Conservation (phyloP, 78 protist genomes). For the Ministeria vibrans region DNA sequence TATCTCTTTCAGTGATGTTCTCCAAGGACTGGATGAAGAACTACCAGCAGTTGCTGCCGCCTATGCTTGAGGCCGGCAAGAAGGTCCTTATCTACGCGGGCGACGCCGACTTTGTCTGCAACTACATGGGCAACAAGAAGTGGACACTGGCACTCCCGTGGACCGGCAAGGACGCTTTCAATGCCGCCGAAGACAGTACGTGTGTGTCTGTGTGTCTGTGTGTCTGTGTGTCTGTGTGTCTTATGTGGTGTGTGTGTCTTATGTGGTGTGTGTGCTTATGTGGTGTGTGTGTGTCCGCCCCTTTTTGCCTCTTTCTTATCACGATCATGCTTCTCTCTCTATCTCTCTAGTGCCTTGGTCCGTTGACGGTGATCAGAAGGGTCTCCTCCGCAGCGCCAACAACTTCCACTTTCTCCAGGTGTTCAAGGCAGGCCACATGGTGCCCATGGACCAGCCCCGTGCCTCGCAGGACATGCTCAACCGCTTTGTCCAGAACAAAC, state of each 20-base stretch:
- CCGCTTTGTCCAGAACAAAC: too few relatives aligned
- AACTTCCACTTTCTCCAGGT: not conserved
- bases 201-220: too few relatives aligned
- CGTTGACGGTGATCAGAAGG: not conserved
- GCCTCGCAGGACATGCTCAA: too few relatives aligned
- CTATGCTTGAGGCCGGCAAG: not conserved
- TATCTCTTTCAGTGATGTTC: too few relatives aligned
- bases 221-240: too few relatives aligned
- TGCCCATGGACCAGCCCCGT: constrained; percentile 11
- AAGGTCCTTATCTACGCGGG: constrained; percentile 29
- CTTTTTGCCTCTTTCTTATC: too few relatives aligned
- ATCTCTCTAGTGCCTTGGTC: too few relatives aligned
- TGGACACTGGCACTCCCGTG: constrained; percentile 12
- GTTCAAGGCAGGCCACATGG: constrained; percentile 40
- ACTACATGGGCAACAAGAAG: constrained; percentile 15
- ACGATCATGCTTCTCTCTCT: too few relatives aligned
- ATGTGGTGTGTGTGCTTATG: too few relatives aligned
- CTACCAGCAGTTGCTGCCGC: not conserved
- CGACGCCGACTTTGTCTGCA: constrained; percentile 14
- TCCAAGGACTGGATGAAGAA: constrained; percentile 1
- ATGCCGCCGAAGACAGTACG: constrained; percentile 4
- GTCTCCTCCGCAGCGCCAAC: not conserved
- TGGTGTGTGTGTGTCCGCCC: too few relatives aligned
- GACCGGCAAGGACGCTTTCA: constrained; percentile 24
- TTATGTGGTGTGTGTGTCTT: too few relatives aligned